Conservation (phyloP, 1,284 basidiomycete genomes). For the Athelia sp. region DNA sequence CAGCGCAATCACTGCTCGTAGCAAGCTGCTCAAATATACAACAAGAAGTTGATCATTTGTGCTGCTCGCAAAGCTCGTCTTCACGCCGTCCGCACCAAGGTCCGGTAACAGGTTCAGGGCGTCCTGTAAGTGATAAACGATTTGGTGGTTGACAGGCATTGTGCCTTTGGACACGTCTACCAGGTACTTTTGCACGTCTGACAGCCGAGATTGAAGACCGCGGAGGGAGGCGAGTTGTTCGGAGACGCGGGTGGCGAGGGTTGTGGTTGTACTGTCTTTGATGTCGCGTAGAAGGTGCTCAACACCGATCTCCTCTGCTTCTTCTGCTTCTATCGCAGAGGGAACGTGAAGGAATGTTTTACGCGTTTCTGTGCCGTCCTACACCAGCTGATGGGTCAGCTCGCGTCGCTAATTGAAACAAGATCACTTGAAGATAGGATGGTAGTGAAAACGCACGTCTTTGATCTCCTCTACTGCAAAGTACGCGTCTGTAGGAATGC, state of each 20-base stretch:
- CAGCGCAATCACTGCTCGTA: constrained; percentile 90
- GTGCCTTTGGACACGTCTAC: constrained; percentile 73
- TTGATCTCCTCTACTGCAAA: constrained; percentile 99
- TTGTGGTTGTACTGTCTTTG: constrained; percentile 89
- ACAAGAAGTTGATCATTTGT: constrained; percentile 95
- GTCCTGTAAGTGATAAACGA: constrained; percentile 94
- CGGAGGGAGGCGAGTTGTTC: constrained; percentile 89
- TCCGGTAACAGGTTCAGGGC: constrained; percentile 92
- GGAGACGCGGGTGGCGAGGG: constrained; percentile 88
- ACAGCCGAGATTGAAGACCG: constrained; percentile 84
- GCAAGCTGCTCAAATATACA: constrained; percentile 88
- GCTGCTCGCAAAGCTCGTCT: constrained; percentile 83
- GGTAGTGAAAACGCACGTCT: constrained; percentile 61
- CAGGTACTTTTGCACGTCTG: constrained; percentile 89
- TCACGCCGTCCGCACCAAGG: constrained; percentile 63
- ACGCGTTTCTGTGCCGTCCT: constrained; percentile 79
- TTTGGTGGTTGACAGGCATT: constrained; percentile 94
- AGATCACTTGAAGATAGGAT: constrained; percentile 1
- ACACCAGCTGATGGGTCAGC: not conserved
- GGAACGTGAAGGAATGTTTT: constrained; percentile 79
- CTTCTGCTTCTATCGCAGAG: constrained; percentile 87
- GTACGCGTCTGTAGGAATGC: constrained; percentile 97
- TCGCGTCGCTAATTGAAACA: not conserved
- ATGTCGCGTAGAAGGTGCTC: constrained; percentile 97
- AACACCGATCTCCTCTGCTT: constrained; percentile 98